These are phyloP conservation scores for Cladosporium sp. DNA, from an alignment of 2,329 filamentous ascomycete species.

Conservation along the genomic window DNA sequence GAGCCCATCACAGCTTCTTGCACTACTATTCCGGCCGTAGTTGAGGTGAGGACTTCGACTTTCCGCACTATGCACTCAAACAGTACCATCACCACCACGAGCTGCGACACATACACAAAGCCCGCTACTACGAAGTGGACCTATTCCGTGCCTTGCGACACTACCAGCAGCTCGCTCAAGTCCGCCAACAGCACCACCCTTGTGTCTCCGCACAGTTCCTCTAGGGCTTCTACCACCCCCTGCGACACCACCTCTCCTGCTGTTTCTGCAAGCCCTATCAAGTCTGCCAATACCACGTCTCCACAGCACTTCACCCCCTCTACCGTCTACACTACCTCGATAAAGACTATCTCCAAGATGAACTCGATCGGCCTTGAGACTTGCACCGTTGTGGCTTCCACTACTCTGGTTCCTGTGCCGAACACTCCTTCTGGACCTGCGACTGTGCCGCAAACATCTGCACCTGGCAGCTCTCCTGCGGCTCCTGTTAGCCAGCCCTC, in stretches of 20 bases:
- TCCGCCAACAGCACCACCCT: conserved; percentile 5
- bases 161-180: background rate
- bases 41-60: conserved; percentile 9
- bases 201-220: background rate
- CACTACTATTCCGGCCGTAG: conserved; percentile 7
- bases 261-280: background rate
- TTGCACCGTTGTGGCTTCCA: conserved; percentile 9
- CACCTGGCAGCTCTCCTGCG: conserved; percentile 1
- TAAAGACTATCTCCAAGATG: background rate
- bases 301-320: background rate
- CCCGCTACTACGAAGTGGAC: conserved; percentile 13
- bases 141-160: background rate
- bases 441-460: background rate
- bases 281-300: background rate
- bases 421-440: background rate
- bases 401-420: conserved; percentile 4
- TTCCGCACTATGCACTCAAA: background rate
- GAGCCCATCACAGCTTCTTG: conserved; percentile 17
- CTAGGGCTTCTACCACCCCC: background rate
- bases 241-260: background rate
- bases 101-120: conserved; percentile 19
- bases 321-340: conserved; percentile 12
- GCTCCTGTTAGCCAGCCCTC: background rate
- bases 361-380: conserved; percentile 6
- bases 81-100: conserved; percentile 7